phyloP scores from a whole-genome alignment of 805 yeast genomes.

The Yamadazyma phyllophila region DNA sequence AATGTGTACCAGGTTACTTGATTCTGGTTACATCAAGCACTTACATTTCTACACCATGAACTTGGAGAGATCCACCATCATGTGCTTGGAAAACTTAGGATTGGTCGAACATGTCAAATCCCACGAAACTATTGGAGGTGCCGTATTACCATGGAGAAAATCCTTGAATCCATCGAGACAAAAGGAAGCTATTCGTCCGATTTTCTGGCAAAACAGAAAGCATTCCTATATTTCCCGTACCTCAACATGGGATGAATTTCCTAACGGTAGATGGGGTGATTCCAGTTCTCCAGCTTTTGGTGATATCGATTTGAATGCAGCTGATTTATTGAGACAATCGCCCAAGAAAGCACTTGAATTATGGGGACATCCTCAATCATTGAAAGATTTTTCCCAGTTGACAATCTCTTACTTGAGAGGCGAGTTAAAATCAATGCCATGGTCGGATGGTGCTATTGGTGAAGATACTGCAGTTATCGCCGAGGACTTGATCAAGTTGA shows the following conservation, averaged over 20 bases:
- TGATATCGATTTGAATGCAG: slow-evolving; percentile 78
- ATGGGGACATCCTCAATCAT: slow-evolving; percentile 79
- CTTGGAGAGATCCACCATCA: slow-evolving; percentile 83
- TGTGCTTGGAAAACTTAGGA: slow-evolving; percentile 76
- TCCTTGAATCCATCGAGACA: slow-evolving; percentile 78
- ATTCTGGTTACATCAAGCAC: slow-evolving; percentile 75
- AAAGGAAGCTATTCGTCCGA: slow-evolving; percentile 85
- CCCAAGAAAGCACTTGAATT: slow-evolving; percentile 75
- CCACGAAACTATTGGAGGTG: slow-evolving; percentile 39
- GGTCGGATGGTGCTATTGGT: slow-evolving; percentile 91
- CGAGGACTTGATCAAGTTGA: slow-evolving; percentile 58
- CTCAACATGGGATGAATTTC: slow-evolving; percentile 95
- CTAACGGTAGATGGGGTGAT: slow-evolving; percentile 99
- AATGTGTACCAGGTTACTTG: slow-evolving; percentile 73
- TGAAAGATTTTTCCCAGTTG: slow-evolving; percentile 59
- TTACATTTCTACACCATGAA: slow-evolving; percentile 98
- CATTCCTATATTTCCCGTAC: slow-evolving; percentile 87
- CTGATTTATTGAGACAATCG: slow-evolving; percentile 77
- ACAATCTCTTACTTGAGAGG: slow-evolving; percentile 73
- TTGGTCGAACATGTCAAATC: slow-evolving; percentile 47
- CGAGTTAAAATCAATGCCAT: slow-evolving; percentile 72
- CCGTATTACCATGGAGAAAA: slow-evolving; percentile 81
- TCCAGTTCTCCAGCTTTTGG: slow-evolving; percentile 97
- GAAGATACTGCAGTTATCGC: slow-evolving; percentile 68
- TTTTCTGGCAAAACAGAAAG: slow-evolving; percentile 94